Evolutionary conservation across 306 rosid species (phyloP).

Genomic region (Hippophae tibetana): DNA sequence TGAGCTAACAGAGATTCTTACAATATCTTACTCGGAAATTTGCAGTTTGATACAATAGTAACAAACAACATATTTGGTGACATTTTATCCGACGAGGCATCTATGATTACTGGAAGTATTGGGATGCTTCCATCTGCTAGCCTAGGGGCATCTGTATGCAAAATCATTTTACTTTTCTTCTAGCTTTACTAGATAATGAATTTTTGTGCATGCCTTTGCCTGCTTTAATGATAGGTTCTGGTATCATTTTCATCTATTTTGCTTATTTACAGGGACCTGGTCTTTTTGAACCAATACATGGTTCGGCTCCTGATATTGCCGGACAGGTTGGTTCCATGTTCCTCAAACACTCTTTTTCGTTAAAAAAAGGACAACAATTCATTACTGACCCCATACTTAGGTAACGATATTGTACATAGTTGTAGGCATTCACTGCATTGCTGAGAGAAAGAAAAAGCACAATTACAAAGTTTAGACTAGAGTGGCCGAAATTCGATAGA

Average conservation of each 20-base stretch:
- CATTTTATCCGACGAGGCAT: conserved; percentile 90
- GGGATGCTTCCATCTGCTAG: conserved; percentile 99
- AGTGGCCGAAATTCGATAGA: no score
- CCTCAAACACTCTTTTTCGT: background rate
- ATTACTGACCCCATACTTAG: no score
- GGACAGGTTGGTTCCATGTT: conserved; percentile 67
- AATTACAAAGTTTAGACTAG: no score
- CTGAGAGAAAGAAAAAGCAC: no score
- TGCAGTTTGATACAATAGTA: conserved; percentile 85
- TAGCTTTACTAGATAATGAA: no score
- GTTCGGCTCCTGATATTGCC: conserved; percentile 99
- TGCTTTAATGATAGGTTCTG: no score
- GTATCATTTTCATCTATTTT: no score
- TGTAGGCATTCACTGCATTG: no score
- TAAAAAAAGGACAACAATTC: no score
- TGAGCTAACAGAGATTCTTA: conserved; percentile 5
- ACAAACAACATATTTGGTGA: conserved; percentile 96
- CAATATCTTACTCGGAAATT: conserved; percentile 17
- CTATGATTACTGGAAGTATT: conserved; percentile 96
- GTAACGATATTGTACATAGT: no score
- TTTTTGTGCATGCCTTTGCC: no score
- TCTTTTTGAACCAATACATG: conserved; percentile 91
- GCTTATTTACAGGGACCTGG: conserved; percentile 65
- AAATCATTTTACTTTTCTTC: conserved; percentile 3
- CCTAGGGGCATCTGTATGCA: conserved; percentile 66